Percentiles rank a stretch among this genome's conserved stretches.
These are phyloP conservation scores for Talaromyces sp. DNA, from an alignment of 2,329 filamentous ascomycete species.

Conservation along the genomic window DNA sequence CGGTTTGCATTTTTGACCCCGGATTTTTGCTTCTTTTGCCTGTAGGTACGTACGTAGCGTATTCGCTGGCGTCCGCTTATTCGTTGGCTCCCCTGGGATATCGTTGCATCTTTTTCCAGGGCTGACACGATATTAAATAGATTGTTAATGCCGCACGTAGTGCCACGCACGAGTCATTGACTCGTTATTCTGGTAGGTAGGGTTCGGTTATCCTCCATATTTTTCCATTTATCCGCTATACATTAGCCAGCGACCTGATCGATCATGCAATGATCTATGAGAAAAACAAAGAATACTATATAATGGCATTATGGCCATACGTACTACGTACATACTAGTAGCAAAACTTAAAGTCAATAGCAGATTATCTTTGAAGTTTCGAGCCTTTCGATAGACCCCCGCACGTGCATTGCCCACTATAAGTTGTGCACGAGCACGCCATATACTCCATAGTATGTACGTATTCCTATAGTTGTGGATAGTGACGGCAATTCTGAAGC, in stretches of 20 bases:
- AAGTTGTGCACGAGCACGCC: background rate
- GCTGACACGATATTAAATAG: background rate
- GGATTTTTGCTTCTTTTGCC: background rate
- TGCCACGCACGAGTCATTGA: background rate
- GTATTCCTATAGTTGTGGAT: background rate
- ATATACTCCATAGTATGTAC: background rate
- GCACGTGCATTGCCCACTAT: conserved; percentile 3
- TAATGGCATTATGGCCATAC: background rate
- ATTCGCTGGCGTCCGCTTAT: background rate
- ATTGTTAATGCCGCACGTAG: background rate
- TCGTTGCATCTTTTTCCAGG: background rate
- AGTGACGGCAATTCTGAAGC: background rate
- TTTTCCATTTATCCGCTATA: background rate
- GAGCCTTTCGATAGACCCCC: background rate
- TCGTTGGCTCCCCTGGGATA: background rate
- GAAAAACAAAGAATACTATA: background rate
- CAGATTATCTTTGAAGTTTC: background rate
- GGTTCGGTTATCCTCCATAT: background rate
- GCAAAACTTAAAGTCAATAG: background rate
- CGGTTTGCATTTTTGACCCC: background rate
- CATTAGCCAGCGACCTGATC: background rate
- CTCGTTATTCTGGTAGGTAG: background rate
- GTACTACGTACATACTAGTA: too few species aligned
- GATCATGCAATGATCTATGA: background rate
- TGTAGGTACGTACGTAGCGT: background rate